Evolutionary conservation across 106 monocot genomes (phyloP).

Genomic region (Dioscorea dumetorum): DNA sequence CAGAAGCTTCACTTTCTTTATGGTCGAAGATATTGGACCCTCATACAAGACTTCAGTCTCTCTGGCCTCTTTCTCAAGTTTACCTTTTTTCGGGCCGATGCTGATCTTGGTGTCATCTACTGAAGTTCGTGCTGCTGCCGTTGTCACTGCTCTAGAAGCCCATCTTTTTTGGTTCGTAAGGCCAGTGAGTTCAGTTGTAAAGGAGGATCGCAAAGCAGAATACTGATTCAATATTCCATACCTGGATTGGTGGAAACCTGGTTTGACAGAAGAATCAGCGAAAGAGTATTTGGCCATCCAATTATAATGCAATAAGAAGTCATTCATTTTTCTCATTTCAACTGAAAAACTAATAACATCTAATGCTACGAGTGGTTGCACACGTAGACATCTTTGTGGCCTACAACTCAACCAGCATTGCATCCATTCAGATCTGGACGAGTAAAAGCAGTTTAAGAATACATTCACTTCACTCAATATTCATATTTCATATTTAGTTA

Average conservation of each 20-base stretch:
- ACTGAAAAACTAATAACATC: too few relatives aligned
- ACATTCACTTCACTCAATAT: too few relatives aligned
- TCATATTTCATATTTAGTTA: too few relatives aligned
- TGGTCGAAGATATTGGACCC: conserved; percentile 88
- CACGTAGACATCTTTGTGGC: too few relatives aligned
- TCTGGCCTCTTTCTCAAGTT: conserved; percentile 27
- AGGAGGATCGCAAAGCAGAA: conserved; percentile 6
- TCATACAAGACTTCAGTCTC: conserved; percentile 49
- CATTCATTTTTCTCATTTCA: too few relatives aligned
- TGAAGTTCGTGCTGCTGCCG: conserved; percentile 20
- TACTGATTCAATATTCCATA: conserved; percentile 21
- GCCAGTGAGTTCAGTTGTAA: conserved; percentile 6
- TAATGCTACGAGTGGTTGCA: too few relatives aligned
- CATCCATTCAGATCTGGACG: too few relatives aligned
- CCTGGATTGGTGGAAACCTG: conserved; percentile 13
- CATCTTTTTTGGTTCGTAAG: conserved; percentile 37
- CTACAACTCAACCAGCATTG: too few relatives aligned
- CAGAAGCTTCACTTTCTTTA: conserved; percentile 94
- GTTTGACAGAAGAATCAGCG: too few relatives aligned
- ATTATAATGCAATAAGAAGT: too few relatives aligned
- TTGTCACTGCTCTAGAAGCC: conserved; percentile 38
- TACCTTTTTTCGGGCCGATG: conserved; percentile 62
- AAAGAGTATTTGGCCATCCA: too few relatives aligned
- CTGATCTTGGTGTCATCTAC: conserved; percentile 53
- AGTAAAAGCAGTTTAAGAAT: too few relatives aligned